Percentiles rank a stretch among this genome's conserved stretches.
phyloP scores from a whole-genome alignment of 208 protist species.

The Acanthamoeba culbertsoni region DNA sequence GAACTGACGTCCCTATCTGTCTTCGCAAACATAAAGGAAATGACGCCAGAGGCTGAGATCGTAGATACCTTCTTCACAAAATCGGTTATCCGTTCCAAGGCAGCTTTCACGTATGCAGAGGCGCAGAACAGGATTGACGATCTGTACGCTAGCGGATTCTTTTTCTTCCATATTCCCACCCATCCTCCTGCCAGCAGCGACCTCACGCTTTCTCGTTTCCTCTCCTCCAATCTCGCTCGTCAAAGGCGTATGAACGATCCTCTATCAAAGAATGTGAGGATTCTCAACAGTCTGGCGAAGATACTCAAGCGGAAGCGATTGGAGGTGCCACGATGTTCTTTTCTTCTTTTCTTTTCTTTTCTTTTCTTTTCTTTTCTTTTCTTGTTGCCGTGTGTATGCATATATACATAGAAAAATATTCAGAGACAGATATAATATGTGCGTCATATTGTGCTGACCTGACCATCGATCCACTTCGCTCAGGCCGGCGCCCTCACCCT shows the following conservation, averaged over 20 bases:
- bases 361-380: too few species aligned
- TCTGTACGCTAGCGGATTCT: conserved; percentile 3
- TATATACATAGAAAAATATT: not conserved
- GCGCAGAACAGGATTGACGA: conserved; percentile 71
- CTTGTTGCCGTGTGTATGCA: not conserved
- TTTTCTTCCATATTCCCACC: not conserved
- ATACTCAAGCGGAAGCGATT: conserved; percentile 26
- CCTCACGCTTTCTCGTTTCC: not conserved
- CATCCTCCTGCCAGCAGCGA: not conserved
- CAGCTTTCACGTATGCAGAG: conserved; percentile 72
- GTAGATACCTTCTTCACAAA: conserved; percentile 57
- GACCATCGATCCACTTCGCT: not conserved
- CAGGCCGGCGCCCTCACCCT: conserved; percentile 81
- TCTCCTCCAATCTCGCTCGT: not conserved
- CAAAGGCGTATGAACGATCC: conserved; percentile 40
- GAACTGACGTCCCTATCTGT: not conserved
- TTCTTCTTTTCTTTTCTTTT: too few species aligned
- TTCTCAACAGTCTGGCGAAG: conserved; percentile 49
- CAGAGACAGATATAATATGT: too few species aligned
- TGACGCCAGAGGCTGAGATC: conserved; percentile 62
- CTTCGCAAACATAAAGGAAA: not conserved
- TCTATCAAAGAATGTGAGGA: conserved; percentile 43
- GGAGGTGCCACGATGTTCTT: not conserved
- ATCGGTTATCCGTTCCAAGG: conserved; percentile 74
- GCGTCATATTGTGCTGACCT: not conserved